Evolutionary conservation across 2,329 filamentous ascomycete species (phyloP), one percentile per base, ranked within the genome.

Genomic region (Aspergillus arachidicola): DNA sequence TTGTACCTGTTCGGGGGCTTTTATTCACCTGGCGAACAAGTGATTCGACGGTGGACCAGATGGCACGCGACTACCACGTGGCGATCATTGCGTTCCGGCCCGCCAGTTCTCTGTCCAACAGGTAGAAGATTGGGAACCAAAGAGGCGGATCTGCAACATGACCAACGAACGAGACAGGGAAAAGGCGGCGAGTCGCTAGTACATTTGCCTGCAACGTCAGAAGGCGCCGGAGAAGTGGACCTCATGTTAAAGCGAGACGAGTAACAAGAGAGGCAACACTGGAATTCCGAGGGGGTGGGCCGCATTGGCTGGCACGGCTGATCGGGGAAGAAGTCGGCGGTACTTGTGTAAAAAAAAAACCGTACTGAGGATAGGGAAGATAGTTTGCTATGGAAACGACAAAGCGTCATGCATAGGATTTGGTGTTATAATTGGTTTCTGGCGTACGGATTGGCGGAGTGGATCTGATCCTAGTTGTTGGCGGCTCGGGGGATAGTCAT

Each of bases 81-180:
- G 63, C 50, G 21, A 51, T 67, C n/a, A 51, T 68, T 32, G 53
- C 34, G 21, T 48, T 63, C 12, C 26, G 45, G 43, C 60, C 21
- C 21, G 26, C 3, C 21, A 41, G 19, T 60, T 30, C 30, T 48
- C 54, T 19, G 7, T 64, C 28, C 14, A 60, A 50, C 56, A 62
- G 36, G 28, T 58, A 4, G 10, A 53, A n/a, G 34, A 48, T 12
- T 60, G 56, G 45, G 26, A 28, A 21, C 28, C 11, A 41, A 23
- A 7, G 54, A 64, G 38, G 16, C 26, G 36, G 55, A 65, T 30
- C 30, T 67, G 26, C 58, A 30, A 9, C 11, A 59, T 51, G 55
- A 46, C 14, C 19, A 26, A 16, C 19, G 57, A 34, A 23, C 34
- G 51, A 38, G 21, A 55, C 51, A 9, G 51, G 21, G 9, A 38